phyloP scores from a whole-genome alignment of 345 rosid species.

The Ricinus communis region DNA sequence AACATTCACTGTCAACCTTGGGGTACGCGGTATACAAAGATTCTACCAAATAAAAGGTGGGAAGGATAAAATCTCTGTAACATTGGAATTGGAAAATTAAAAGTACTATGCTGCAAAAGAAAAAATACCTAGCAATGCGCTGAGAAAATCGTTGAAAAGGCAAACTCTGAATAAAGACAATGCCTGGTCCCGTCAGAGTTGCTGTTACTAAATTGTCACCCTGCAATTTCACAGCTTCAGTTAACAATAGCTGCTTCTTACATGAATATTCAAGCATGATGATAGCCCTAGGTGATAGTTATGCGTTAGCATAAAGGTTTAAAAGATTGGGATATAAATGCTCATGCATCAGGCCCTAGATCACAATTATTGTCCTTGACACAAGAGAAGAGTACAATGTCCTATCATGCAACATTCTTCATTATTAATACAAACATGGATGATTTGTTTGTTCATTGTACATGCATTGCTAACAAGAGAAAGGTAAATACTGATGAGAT shows the following conservation, averaged over 20 bases:
- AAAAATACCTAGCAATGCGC: constrained; percentile 76
- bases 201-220: constrained; percentile 90
- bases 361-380: background rate
- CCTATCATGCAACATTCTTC: background rate
- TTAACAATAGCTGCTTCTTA: background rate
- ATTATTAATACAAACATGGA: background rate
- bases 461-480: background rate
- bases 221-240: constrained; percentile 40
- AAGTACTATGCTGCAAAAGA: constrained; percentile 5
- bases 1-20: background rate
- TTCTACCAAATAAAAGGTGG: background rate
- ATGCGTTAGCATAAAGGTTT: background rate
- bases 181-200: constrained; percentile 89
- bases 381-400: background rate
- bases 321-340: background rate
- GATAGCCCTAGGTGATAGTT: background rate
- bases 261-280: background rate
- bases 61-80: background rate
- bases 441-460: too few relatives aligned
- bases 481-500: background rate
- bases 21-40: background rate
- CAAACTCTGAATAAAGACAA: constrained; percentile 93
- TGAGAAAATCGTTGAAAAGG: constrained; percentile 91
- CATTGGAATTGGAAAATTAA: background rate
- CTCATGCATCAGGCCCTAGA: background rate